Base-by-base conservation (phyloP, 257 asterid species). In the Gardenia jasminoides region DNA sequence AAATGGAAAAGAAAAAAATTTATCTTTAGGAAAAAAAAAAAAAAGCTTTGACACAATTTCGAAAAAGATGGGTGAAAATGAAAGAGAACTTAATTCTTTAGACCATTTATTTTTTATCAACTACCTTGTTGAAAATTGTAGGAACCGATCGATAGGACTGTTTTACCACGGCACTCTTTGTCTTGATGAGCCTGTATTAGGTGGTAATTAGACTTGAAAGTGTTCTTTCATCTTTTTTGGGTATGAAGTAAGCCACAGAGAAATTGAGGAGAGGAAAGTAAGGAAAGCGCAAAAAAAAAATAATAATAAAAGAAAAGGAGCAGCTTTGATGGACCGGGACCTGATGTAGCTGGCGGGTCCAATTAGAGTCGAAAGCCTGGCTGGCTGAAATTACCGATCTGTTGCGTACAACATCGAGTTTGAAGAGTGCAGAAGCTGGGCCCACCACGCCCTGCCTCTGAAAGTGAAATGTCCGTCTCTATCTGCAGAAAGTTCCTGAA, bases 401-500 rank as follows among this genome's bases (percentile, higher is more conserved):
- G 16, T 54, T n/a, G 77, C 74, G 56, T 71, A 64, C 33, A 33
- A 56, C 39, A 24, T 39, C 8, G 69, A 24, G 73, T 59, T 36
- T 24, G 74, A 76, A 76, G 28, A 81, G 75, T 61, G 67, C 6
- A 70, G 72, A 80, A 75, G 28, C 41, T 31, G 66, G 36, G 30
- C 59, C 80, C 67, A 67, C 17, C 46, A 12, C 28, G 43, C 59
- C 4, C 62, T 30, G 3, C 48, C 4, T 54, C 64, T 39, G 50
- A 66, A 8, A 26, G 36, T 68, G 33, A 64, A 4, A 10, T 44
- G 70, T 64, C 64, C 13, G n/a, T 39, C 26, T 41, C 50, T 30
- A 20, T 66, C 43, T 62, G 39, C 20, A 69, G 81, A 77, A 81
- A 41, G 44, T 24, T 76, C 78, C 79, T 58, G 65, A 82, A 39